Percentiles rank a stretch among this genome's conserved stretches.
These are phyloP conservation scores for Thymus mandschuricus DNA, from an alignment of 257 asterid species.

Conservation along the genomic window DNA sequence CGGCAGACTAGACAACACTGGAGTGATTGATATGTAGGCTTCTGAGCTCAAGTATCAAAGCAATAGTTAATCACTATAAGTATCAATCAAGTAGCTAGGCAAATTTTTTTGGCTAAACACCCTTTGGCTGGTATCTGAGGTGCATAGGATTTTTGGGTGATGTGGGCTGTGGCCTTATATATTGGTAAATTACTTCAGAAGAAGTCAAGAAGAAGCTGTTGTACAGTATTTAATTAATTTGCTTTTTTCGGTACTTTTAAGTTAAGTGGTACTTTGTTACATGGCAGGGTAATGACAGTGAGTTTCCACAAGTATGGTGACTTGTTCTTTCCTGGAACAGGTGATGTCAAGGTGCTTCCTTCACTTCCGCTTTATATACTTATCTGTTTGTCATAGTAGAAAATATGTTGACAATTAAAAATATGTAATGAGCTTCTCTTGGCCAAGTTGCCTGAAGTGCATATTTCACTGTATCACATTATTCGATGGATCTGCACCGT, in stretches of 20 bases:
- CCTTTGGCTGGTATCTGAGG: neutral
- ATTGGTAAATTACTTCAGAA: slow-evolving; percentile 16
- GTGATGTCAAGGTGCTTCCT: slow-evolving; percentile 89
- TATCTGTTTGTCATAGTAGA: slow-evolving; percentile 13
- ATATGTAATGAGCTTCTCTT: slow-evolving; percentile 22
- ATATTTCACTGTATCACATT: slow-evolving; percentile 24
- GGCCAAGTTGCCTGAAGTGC: slow-evolving; percentile 12
- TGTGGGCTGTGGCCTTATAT: slow-evolving; percentile 6
- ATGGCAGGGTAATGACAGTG: slow-evolving; percentile 97
- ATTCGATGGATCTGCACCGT: slow-evolving; percentile 6
- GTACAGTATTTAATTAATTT: neutral
- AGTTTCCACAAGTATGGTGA: slow-evolving; percentile 99
- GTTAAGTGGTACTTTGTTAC: slow-evolving; percentile 30
- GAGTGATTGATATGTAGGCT: slow-evolving; percentile 12
- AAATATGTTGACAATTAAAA: slow-evolving; percentile 7
- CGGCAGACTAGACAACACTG: neutral
- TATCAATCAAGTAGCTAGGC: neutral
- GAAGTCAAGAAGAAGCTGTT: neutral
- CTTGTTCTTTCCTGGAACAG: slow-evolving; percentile 96
- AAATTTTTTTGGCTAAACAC: slow-evolving; percentile 5
- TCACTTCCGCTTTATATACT: slow-evolving; percentile 22
- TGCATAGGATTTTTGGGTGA: neutral
- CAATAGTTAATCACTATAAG: slow-evolving; percentile 2
- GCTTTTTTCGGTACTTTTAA: neutral
- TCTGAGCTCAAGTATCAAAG: slow-evolving; percentile 1